Conservation (phyloP, 2,329 filamentous ascomycete genomes). For the Trichoderma koningiopsis region DNA sequence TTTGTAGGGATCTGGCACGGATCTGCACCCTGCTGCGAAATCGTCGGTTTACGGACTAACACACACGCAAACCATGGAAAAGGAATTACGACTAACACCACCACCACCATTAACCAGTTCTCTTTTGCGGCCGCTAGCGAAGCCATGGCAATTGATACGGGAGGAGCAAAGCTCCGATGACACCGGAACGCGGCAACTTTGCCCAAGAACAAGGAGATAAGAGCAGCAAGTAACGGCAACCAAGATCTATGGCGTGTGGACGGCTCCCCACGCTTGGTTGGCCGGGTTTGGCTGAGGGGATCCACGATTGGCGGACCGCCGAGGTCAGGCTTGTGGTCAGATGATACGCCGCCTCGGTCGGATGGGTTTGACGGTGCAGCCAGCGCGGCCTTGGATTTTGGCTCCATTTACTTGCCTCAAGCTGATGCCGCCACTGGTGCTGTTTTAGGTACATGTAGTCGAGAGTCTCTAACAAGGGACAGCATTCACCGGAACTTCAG, state of each 20-base stretch:
- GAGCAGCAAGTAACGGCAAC: not conserved
- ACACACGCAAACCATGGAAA: not conserved
- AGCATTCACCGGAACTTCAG: not conserved
- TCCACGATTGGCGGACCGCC: conserved; percentile 17
- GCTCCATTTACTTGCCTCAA: not conserved
- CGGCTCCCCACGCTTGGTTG: conserved; percentile 12
- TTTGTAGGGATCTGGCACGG: not conserved
- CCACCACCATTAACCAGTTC: no score
- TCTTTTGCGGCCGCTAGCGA: not conserved
- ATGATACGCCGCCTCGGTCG: conserved; percentile 21
- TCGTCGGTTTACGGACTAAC: not conserved
- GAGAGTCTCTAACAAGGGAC: not conserved
- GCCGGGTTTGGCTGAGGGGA: conserved; percentile 1
- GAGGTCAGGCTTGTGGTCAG: conserved; percentile 13
- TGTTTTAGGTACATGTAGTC: no score
- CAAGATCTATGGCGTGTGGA: conserved; percentile 3
- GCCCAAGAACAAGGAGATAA: conserved; percentile 8
- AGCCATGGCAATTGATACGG: not conserved
- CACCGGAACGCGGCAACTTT: not conserved
- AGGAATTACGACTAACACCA: not conserved
- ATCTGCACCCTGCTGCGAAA: conserved; percentile 13
- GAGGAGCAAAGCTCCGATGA: not conserved
- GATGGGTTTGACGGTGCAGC: not conserved
- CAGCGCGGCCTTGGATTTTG: no score
- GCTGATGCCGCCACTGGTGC: not conserved